phyloP scores from a whole-genome alignment of 1,284 basidiomycete species.

The Cystobasidium sp. region DNA sequence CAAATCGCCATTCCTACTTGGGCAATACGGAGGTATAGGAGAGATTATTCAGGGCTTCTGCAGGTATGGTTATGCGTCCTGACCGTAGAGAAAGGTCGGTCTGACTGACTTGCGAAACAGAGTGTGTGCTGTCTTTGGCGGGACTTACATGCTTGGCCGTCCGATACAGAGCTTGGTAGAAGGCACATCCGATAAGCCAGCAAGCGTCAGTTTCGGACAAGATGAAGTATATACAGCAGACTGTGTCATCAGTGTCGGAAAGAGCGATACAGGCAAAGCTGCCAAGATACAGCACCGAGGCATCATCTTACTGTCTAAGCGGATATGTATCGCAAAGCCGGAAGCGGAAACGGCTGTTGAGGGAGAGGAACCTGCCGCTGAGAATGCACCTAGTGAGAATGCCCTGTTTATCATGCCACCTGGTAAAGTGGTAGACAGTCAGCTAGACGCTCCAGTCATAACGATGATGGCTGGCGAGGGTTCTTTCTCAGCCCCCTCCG shows the following conservation, averaged over 20 bases:
- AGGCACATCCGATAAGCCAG: constrained; percentile 50
- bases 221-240: constrained; percentile 61
- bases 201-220: constrained; percentile 64
- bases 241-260: constrained; percentile 59
- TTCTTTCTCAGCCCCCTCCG: constrained; percentile 80
- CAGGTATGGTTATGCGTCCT: constrained; percentile 54
- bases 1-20: constrained; percentile 84
- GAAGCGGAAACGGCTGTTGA: constrained; percentile 55
- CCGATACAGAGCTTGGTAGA: constrained; percentile 13
- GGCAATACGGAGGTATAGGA: constrained; percentile 90
- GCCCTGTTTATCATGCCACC: constrained; percentile 83
- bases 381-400: constrained; percentile 26
- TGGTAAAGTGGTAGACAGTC: constrained; percentile 62
- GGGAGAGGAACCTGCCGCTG: constrained; percentile 62
- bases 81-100: neutral
- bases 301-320: constrained; percentile 62
- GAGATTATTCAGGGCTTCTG: constrained; percentile 94
- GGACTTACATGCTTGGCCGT: constrained; percentile 80
- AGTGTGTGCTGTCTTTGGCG: constrained; percentile 79
- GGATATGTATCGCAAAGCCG: neutral
- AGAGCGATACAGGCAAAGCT: neutral
- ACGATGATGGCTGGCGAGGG: constrained; percentile 79
- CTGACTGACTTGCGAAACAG: constrained; percentile 57
- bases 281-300: constrained; percentile 59
- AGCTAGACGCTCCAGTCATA: constrained; percentile 65